Evolutionary conservation across 148 eudicot genomes (phyloP).

Genomic region (Silene latifolia): DNA sequence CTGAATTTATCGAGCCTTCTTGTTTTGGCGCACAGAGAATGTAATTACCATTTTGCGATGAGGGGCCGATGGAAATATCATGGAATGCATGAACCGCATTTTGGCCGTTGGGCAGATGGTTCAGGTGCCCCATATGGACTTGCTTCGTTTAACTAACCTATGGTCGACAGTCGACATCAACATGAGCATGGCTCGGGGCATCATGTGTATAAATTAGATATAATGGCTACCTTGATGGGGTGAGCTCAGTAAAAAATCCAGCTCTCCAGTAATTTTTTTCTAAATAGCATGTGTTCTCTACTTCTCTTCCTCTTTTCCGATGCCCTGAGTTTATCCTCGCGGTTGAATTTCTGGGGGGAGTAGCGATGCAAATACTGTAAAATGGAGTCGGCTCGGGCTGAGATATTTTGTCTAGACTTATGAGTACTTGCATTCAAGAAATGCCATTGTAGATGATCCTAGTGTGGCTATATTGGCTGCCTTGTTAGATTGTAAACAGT

Average conservation of each 20-base stretch:
- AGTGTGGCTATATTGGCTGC: constrained; percentile 20
- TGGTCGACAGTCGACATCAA: constrained; percentile 7
- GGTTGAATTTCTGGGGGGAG: constrained; percentile 16
- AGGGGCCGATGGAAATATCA: constrained; percentile 6
- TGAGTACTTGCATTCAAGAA: constrained; percentile 23
- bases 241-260: constrained; percentile 24
- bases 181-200: constrained; percentile 25
- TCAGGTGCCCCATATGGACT: neutral
- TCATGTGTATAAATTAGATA: constrained; percentile 28
- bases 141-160: constrained; percentile 22
- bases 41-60: constrained; percentile 13
- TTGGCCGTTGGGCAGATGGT: neutral
- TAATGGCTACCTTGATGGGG: constrained; percentile 21
- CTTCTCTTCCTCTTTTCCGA: constrained; percentile 6
- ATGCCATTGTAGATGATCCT: constrained; percentile 31
- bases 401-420: constrained; percentile 19
- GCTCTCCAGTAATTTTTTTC: constrained; percentile 14
- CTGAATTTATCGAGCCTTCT: constrained; percentile 36
- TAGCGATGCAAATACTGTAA: constrained; percentile 30
- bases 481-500: constrained; percentile 20
- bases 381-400: constrained; percentile 25
- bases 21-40: constrained; percentile 9
- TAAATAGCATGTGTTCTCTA: constrained; percentile 15
- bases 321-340: constrained; percentile 15
- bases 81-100: constrained; percentile 8